These are phyloP conservation scores for Diplogelasinospora grovesii DNA, from an alignment of 495 filamentous ascomycete species.

Conservation along the genomic window DNA sequence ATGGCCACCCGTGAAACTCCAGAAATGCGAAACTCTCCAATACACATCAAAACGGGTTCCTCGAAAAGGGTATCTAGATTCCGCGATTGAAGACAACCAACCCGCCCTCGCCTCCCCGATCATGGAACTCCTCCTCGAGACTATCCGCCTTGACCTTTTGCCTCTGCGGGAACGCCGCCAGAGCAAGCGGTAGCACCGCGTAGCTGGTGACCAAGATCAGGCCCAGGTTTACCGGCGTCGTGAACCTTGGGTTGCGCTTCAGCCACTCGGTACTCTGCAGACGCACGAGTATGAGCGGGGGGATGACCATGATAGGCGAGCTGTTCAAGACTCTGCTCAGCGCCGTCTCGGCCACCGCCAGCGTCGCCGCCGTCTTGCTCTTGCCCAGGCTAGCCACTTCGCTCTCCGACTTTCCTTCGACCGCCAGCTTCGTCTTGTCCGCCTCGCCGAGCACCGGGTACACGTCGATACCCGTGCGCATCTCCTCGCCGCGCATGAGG, in stretches of 20 bases:
- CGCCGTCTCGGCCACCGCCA: constrained; percentile 90
- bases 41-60: too few species aligned
- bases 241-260: constrained; percentile 56
- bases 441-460: constrained; percentile 63
- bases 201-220: constrained; percentile 75
- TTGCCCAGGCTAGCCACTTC: constrained; percentile 69
- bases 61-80: too few species aligned
- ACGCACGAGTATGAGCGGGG: constrained; percentile 74
- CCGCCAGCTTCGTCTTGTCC: constrained; percentile 45
- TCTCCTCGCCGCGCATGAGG: constrained; percentile 95
- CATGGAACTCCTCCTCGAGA: constrained; percentile 79
- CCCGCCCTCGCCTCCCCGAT: constrained; percentile 62
- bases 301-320: constrained; percentile 94
- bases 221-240: constrained; percentile 74
- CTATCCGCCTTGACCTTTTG: constrained; percentile 66
- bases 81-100: constrained; percentile 89
- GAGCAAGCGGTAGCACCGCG: constrained; percentile 75
- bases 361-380: constrained; percentile 73
- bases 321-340: constrained; percentile 83
- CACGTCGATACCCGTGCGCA: constrained; percentile 89
- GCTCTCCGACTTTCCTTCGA: constrained; percentile 46
- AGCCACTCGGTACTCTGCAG: constrained; percentile 75
- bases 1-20: too few species aligned
- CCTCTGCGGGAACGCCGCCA: constrained; percentile 87
- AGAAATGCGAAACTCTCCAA: too few species aligned